Percentiles rank a stretch among this genome's conserved stretches.
Evolutionary conservation across 805 yeast genomes (phyloP).

Genomic region (Candida odintsovae): DNA sequence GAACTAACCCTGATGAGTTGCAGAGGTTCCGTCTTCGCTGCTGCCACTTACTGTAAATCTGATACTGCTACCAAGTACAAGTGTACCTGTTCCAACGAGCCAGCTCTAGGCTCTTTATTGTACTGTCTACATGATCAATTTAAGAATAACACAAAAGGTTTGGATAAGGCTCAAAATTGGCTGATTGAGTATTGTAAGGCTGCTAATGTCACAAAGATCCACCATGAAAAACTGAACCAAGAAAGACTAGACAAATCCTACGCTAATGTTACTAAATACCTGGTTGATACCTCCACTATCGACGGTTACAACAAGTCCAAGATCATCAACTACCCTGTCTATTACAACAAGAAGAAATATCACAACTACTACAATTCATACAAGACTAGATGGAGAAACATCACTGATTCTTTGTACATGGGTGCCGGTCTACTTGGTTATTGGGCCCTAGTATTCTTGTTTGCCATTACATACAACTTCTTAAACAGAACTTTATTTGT

Average conservation of each 20-base stretch:
- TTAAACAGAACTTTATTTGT: slow-evolving; percentile 13
- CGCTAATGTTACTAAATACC: slow-evolving; percentile 39
- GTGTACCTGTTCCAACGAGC: slow-evolving; percentile 24
- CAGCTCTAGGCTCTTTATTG: slow-evolving; percentile 26
- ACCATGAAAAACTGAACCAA: slow-evolving; percentile 29
- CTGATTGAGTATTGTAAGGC: slow-evolving; percentile 25
- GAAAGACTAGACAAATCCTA: slow-evolving; percentile 31
- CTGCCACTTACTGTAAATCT: slow-evolving; percentile 21
- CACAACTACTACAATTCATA: slow-evolving; percentile 20
- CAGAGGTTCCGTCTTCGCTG: slow-evolving; percentile 17
- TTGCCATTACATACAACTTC: slow-evolving; percentile 30
- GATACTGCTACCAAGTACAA: slow-evolving; percentile 17
- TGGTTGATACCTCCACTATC: slow-evolving; percentile 27
- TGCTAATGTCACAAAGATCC: slow-evolving; percentile 19
- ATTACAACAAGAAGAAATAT: slow-evolving; percentile 24
- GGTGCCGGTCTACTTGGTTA: slow-evolving; percentile 43
- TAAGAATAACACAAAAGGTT: slow-evolving; percentile 4
- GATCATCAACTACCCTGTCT: slow-evolving; percentile 32
- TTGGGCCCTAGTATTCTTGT: slow-evolving; percentile 40
- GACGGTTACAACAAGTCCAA: slow-evolving; percentile 31
- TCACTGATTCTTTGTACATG: slow-evolving; percentile 37
- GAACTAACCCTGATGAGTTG: slow-evolving; percentile 22
- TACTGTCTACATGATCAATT: slow-evolving; percentile 23
- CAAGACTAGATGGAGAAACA: slow-evolving; percentile 28
- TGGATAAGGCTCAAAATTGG: slow-evolving; percentile 11